Evolutionary conservation across 1,284 basidiomycete genomes (phyloP).

Genomic region (Trametes pubescens): DNA sequence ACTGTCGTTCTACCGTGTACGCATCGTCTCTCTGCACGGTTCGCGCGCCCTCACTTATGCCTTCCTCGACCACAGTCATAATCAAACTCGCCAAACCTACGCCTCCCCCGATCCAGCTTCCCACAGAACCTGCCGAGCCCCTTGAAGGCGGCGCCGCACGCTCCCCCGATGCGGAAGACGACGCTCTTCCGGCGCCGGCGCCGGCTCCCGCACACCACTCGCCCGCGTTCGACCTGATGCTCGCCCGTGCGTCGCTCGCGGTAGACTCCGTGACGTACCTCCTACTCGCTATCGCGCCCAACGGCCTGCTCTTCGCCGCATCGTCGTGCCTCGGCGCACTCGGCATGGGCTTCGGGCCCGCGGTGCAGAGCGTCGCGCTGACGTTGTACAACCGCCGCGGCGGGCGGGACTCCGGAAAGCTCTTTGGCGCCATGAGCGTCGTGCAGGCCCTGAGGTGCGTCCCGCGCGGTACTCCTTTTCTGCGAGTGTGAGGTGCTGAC

Average conservation of each 20-base stretch:
- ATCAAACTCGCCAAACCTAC: constrained; percentile 62
- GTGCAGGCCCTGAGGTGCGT: constrained; percentile 69
- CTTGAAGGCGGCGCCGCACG: constrained; percentile 33
- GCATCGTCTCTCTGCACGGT: constrained; percentile 30
- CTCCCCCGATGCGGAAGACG: constrained; percentile 9
- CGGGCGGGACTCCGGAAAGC: constrained; percentile 61
- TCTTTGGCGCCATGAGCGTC: constrained; percentile 80
- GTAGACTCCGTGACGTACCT: constrained; percentile 66
- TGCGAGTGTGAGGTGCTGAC: constrained; percentile 14
- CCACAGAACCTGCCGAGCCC: constrained; percentile 43
- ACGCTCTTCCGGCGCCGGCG: constrained; percentile 4
- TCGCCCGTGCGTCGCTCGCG: constrained; percentile 65
- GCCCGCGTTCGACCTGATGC: constrained; percentile 63
- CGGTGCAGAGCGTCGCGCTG: constrained; percentile 71
- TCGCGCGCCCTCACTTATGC: constrained; percentile 5
- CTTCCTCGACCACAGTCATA: constrained; percentile 48
- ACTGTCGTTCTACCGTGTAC: constrained; percentile 73
- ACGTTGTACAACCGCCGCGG: constrained; percentile 62
- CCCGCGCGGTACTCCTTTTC: no score
- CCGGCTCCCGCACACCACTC: constrained; percentile 37
- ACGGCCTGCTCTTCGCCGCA: constrained; percentile 54
- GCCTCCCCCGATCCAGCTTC: constrained; percentile 46
- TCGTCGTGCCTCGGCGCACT: constrained; percentile 58
- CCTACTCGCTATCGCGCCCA: constrained; percentile 55
- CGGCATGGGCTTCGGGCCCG: constrained; percentile 68